Conservation (phyloP, 306 rosid genomes). For the Erythrophleum fordii region DNA sequence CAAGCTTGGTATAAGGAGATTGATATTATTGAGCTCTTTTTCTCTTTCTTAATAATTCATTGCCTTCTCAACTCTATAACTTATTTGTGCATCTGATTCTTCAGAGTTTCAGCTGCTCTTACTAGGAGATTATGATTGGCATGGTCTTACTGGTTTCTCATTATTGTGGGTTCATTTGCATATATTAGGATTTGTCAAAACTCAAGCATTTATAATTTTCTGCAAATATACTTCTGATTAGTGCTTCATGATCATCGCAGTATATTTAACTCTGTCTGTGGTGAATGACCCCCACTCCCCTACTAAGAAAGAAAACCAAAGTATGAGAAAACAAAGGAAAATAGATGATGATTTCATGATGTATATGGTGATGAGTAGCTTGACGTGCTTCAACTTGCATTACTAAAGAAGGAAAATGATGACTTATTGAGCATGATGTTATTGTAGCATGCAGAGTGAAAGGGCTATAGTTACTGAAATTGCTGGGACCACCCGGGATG, state of each 20-base stretch:
- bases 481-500: slow-evolving; percentile 99
- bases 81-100: background rate
- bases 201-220: background rate
- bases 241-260: slow-evolving; percentile 12
- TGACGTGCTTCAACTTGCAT: background rate
- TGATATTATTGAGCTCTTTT: slow-evolving; percentile 20
- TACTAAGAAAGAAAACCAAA: background rate
- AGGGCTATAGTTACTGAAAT: slow-evolving; percentile 98
- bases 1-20: slow-evolving; percentile 26
- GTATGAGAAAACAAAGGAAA: background rate
- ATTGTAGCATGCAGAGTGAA: slow-evolving; percentile 97
- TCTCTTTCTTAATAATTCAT: background rate
- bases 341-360: background rate
- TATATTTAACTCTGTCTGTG: slow-evolving; percentile 15
- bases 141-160: background rate
- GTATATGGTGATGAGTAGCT: background rate
- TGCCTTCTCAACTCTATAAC: slow-evolving; percentile 29
- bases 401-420: background rate
- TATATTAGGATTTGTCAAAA: background rate
- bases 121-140: background rate
- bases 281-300: background rate
- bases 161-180: background rate
- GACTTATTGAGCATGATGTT: slow-evolving; percentile 58
- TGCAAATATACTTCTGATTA: background rate
- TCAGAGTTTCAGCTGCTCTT: background rate